Conservation (phyloP, 2,329 filamentous ascomycete species). For the Monosporascus cannonballus region DNA sequence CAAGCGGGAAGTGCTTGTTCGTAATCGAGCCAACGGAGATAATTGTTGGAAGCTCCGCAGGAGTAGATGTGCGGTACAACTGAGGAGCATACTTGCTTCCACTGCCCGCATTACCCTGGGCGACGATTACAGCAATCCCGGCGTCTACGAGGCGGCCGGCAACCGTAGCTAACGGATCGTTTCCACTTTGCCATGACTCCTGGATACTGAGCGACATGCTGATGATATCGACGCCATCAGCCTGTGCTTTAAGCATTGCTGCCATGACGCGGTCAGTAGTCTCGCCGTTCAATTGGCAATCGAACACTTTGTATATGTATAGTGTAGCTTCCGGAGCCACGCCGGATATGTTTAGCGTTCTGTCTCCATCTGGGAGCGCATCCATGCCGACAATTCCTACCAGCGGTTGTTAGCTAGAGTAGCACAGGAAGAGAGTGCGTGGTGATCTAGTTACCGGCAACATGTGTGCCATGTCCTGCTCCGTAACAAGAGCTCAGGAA, state of each 20-base stretch:
- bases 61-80: constrained; percentile 10
- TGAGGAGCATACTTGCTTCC: constrained; percentile 11
- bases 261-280: constrained; percentile 17
- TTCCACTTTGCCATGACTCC: constrained; percentile 7
- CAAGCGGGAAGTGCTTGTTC: constrained; percentile 11
- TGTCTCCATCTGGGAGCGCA: constrained; percentile 4
- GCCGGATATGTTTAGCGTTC: constrained; percentile 7
- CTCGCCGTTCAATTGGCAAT: constrained; percentile 3
- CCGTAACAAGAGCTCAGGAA: constrained; percentile 8
- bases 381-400: constrained; percentile 10
- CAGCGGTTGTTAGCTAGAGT: background rate
- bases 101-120: constrained; percentile 14
- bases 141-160: constrained; percentile 6
- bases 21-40: constrained; percentile 17
- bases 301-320: constrained; percentile 10
- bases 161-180: constrained; percentile 8
- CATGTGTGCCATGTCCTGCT: constrained; percentile 10
- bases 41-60: constrained; percentile 9
- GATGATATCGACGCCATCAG: constrained; percentile 22
- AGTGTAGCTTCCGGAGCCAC: constrained; percentile 10
- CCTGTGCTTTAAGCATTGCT: constrained; percentile 17
- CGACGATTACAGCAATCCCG: constrained; percentile 16
- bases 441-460: constrained; percentile 6
- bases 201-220: constrained; percentile 19
- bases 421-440: too few relatives aligned